A percentile compares a stretch with the other conserved stretches of the same genome.
These are phyloP conservation scores for Lathyrus oleraceus DNA, from an alignment of 306 rosid species.

Conservation along the genomic window DNA sequence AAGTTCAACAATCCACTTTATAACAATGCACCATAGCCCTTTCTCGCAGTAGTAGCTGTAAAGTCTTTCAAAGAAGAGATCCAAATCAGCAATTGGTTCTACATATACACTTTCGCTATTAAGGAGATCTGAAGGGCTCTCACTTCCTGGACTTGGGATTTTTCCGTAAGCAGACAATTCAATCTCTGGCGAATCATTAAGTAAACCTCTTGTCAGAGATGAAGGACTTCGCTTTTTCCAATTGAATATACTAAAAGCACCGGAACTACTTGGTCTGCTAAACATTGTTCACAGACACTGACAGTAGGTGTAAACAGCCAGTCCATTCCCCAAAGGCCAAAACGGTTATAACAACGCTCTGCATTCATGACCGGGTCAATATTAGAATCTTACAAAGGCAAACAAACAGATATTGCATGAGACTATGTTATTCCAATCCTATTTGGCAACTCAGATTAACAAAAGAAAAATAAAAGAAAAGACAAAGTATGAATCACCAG, in stretches of 20 bases:
- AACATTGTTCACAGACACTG: slow-evolving; percentile 77
- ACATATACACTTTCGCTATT: slow-evolving; percentile 72
- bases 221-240: slow-evolving; percentile 59
- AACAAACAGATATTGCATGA: slow-evolving; percentile 4
- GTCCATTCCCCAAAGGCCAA: slow-evolving; percentile 67
- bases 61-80: slow-evolving; percentile 90
- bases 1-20: slow-evolving; percentile 93
- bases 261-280: slow-evolving; percentile 53
- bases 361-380: slow-evolving; percentile 27
- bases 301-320: slow-evolving; percentile 46
- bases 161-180: slow-evolving; percentile 70
- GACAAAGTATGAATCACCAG: neutral
- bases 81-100: slow-evolving; percentile 88
- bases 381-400: slow-evolving; percentile 32
- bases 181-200: slow-evolving; percentile 66
- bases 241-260: slow-evolving; percentile 51
- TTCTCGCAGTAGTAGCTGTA: slow-evolving; percentile 86
- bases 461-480: neutral
- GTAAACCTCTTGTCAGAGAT: slow-evolving; percentile 59
- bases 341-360: slow-evolving; percentile 38
- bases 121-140: slow-evolving; percentile 88
- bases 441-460: neutral
- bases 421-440: neutral
- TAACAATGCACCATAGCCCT: slow-evolving; percentile 91
- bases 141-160: slow-evolving; percentile 70